Percentiles rank a stretch among this genome's conserved stretches.
Evolutionary conservation across 106 monocot species (phyloP).

Genomic region (Dendrobium nobile): DNA sequence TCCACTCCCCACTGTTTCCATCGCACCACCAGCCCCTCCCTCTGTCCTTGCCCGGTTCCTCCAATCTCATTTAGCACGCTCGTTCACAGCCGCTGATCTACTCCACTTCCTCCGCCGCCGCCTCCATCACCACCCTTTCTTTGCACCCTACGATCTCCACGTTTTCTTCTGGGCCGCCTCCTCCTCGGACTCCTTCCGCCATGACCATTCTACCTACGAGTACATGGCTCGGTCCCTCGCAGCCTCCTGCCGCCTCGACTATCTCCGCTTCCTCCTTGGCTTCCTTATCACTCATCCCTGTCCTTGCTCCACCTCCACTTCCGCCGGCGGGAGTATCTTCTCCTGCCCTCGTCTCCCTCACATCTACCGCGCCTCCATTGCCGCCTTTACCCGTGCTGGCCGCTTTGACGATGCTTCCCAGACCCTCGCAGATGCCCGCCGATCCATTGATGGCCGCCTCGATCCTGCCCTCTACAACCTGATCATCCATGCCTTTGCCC

Average conservation of each 20-base stretch:
- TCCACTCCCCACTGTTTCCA: constrained; percentile 4
- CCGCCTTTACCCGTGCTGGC: constrained; percentile 32
- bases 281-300: constrained; percentile 39
- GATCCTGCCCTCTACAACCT: constrained; percentile 44
- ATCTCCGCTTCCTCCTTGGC: constrained; percentile 34
- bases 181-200: constrained; percentile 50
- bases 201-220: constrained; percentile 58
- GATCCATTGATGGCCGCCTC: constrained; percentile 36
- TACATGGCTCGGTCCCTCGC: constrained; percentile 38
- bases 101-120: constrained; percentile 35
- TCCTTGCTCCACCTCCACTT: constrained; percentile 46
- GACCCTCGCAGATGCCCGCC: constrained; percentile 27
- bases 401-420: constrained; percentile 33
- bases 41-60: constrained; percentile 18
- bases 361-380: constrained; percentile 41
- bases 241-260: constrained; percentile 31
- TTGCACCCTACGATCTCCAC: constrained; percentile 52
- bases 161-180: constrained; percentile 62
- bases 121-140: constrained; percentile 53
- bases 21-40: constrained; percentile 10
- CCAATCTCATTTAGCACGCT: constrained; percentile 12
- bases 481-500: constrained; percentile 39
- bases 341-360: constrained; percentile 48
- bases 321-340: constrained; percentile 36
- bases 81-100: constrained; percentile 32